Percentiles rank a stretch among this genome's conserved stretches.
Conservation (phyloP, 495 filamentous ascomycete genomes). For the Neurospora terricola region DNA sequence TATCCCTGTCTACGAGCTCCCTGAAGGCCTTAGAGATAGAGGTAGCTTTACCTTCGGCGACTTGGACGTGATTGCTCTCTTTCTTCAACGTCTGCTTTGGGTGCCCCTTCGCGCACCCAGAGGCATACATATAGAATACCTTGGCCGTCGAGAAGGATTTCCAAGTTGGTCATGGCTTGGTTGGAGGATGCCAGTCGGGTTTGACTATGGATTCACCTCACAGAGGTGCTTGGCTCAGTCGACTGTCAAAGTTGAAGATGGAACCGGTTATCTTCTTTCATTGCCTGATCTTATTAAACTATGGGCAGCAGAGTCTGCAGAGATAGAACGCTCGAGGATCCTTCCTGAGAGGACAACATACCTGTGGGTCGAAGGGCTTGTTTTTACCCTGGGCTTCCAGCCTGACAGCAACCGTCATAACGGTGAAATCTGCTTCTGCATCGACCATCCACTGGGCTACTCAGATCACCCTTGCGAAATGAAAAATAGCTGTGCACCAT, state of each 20-base stretch:
- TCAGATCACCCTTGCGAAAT: not conserved
- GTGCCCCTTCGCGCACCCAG: not conserved
- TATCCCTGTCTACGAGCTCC: not conserved
- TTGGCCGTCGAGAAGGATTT: not conserved
- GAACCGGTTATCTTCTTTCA: not conserved
- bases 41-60: not conserved
- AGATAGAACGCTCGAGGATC: not conserved
- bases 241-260: not conserved
- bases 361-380: not conserved
- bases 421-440: not conserved
- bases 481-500: not conserved
- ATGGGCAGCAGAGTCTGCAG: not conserved
- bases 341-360: not conserved
- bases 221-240: too few species aligned
- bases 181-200: not conserved
- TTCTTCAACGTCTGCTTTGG: not conserved
- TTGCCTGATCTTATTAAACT: accelerated
- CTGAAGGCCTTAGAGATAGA: too few species aligned
- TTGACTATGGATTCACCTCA: too few species aligned
- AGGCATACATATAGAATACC: too few species aligned
- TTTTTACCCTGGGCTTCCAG: not conserved
- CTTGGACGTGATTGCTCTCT: not conserved
- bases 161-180: not conserved
- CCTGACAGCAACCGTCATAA: accelerated
- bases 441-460: not conserved